A percentile compares a stretch with the other conserved stretches of the same genome.
phyloP scores from a whole-genome alignment of 176 grass and related monocot genomes.

The Zoysia pacifica region DNA sequence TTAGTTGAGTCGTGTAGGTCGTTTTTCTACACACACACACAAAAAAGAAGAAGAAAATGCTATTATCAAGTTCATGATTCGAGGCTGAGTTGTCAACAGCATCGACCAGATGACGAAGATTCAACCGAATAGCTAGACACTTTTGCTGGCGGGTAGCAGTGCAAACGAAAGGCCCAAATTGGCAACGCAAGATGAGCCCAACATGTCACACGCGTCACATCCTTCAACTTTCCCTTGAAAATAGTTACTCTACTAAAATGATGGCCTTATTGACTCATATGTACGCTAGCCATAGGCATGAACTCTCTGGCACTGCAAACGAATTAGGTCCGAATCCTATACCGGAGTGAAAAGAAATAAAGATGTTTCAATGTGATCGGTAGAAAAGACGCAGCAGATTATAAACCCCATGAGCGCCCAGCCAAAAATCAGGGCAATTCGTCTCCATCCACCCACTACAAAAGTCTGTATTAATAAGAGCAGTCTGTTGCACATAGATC shows the following conservation, averaged over 20 bases:
- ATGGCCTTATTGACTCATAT: constrained; percentile 32
- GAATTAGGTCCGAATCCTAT: constrained; percentile 43
- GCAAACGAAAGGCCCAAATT: constrained; percentile 49
- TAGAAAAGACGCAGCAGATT: constrained; percentile 14
- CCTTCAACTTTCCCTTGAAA: constrained; percentile 30
- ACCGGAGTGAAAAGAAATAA: constrained; percentile 6
- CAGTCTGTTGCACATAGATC: too few species aligned
- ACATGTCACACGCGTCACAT: constrained; percentile 56
- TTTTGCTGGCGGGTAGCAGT: not conserved
- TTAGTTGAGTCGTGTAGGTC: too few species aligned
- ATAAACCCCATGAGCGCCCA: not conserved
- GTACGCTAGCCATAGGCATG: not conserved
- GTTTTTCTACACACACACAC: too few species aligned
- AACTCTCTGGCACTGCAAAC: constrained; percentile 23
- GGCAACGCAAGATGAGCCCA: constrained; percentile 45
- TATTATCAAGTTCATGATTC: not conserved
- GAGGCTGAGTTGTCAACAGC: not conserved
- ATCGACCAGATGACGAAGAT: constrained; percentile 8
- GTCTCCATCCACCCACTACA: not conserved
- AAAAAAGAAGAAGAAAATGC: too few species aligned
- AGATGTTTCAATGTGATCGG: constrained; percentile 22
- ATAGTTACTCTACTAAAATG: constrained; percentile 23
- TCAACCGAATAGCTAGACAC: not conserved
- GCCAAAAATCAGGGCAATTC: not conserved
- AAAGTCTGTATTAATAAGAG: too few species aligned